A percentile compares a stretch with the other conserved stretches of the same genome.
Conservation (phyloP, 1,284 basidiomycete species). For the Cutaneotrichosporon curvatum region DNA sequence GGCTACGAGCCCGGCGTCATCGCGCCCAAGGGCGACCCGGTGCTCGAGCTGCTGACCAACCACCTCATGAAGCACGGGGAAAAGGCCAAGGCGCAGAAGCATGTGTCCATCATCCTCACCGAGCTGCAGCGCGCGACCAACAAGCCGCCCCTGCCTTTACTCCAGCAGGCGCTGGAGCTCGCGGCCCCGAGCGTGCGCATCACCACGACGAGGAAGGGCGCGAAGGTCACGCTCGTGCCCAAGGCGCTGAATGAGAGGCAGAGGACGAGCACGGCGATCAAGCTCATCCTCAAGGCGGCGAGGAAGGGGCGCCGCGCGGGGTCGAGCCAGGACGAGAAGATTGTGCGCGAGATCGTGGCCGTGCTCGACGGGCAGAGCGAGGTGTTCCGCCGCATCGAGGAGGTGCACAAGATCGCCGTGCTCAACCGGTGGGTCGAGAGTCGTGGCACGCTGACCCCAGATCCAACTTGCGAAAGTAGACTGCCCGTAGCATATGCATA, state of each 20-base stretch:
- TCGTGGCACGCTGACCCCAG: too few relatives aligned
- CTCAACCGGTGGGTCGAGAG: conserved; percentile 64
- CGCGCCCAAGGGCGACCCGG: conserved; percentile 67
- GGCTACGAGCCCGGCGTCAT: conserved; percentile 44
- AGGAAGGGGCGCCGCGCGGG: conserved; percentile 51
- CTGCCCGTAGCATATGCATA: too few relatives aligned
- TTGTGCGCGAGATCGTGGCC: conserved; percentile 66
- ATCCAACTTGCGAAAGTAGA: too few relatives aligned
- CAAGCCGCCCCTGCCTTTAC: conserved; percentile 64
- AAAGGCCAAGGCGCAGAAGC: conserved; percentile 58
- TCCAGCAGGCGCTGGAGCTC: conserved; percentile 60
- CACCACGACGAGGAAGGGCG: conserved; percentile 52
- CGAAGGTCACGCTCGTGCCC: conserved; percentile 61
- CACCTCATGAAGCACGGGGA: conserved; percentile 61
- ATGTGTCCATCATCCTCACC: conserved; percentile 55
- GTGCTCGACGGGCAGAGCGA: conserved; percentile 58
- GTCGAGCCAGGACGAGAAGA: conserved; percentile 55
- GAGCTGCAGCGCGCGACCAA: conserved; percentile 60
- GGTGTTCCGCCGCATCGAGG: conserved; percentile 55
- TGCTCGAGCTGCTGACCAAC: conserved; percentile 64
- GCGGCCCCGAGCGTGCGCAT: conserved; percentile 60
- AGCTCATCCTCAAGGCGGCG: conserved; percentile 60
- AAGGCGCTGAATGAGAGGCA: conserved; percentile 69
- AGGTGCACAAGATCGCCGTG: conserved; percentile 64
- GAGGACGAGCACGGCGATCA: conserved; percentile 58